Evolutionary conservation across 805 yeast species (phyloP), one percentile per base, ranked within the genome.

Genomic region (Naumovozyma castellii): DNA sequence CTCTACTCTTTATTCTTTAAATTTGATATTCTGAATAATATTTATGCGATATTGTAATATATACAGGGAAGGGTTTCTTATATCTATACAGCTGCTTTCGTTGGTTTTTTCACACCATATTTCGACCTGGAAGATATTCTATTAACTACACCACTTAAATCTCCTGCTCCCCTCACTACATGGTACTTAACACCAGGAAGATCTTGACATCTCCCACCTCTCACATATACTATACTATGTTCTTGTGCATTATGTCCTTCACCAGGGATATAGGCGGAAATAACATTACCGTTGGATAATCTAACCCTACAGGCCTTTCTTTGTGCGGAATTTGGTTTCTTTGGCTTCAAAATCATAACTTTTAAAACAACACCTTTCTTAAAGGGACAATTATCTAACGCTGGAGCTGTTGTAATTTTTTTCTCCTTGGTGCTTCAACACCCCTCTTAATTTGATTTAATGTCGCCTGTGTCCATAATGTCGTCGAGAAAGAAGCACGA

Each of bases 131-230:
- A 80, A 4, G 94, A 80, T 36, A 78, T 72, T 66, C 97, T 78
- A 57, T 87, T 86, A 29, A 94, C 96, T 25, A 92, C 98, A 37
- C 97, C 97, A 36, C 87, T 82, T 56, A 92, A 71, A 68, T 90
- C 98, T 58, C 80, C 76, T 6, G 87, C 84, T 37, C 98, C 99
- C 68, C 99, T 78, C 16, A 92, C 83, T 50, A 86, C 71, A 65
- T 84, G 92, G 64, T 92, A 92, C 61, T 86, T 88, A 36, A 92
- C 96, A 74, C 99, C 99, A 18, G 98, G 98, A 53, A 90, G 70
- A 78, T 92, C 99, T 59, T 88, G 96, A 39, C 85, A 85, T 72
- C 97, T 79, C 13, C 98, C 99, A n/a, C 99, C 99, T 65, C 98
- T 78, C 3, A 92, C 95, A 39, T 78, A 75, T 1, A 92, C 97